Evolutionary conservation across 176 grass and related monocot genomes (phyloP).

Genomic region (Musa beccarii): DNA sequence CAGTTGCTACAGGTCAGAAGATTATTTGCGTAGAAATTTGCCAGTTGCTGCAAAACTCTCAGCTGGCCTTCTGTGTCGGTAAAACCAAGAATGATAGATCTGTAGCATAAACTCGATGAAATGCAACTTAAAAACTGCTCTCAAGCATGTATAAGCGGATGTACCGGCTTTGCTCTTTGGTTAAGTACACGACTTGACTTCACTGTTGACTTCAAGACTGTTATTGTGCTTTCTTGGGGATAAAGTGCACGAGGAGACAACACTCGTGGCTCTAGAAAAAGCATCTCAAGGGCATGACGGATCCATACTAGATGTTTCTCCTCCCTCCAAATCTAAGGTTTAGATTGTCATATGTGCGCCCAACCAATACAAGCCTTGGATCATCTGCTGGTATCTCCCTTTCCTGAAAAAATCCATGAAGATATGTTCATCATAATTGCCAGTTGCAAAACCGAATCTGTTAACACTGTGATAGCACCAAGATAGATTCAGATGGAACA

Average conservation of each 20-base stretch:
- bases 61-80: too few species aligned
- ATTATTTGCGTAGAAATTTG: too few species aligned
- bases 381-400: constrained; percentile 85
- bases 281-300: not conserved
- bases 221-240: not conserved
- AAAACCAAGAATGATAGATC: too few species aligned
- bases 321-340: constrained; percentile 38
- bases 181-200: not conserved
- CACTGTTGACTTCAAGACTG: not conserved
- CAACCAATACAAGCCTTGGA: constrained; percentile 57
- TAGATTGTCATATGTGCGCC: constrained; percentile 49
- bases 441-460: constrained; percentile 7
- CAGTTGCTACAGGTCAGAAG: too few species aligned
- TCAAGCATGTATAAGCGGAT: too few species aligned
- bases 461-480: not conserved
- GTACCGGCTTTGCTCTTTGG: not conserved
- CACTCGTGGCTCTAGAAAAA: not conserved
- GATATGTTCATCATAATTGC: not conserved
- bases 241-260: not conserved
- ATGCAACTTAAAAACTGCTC: too few species aligned
- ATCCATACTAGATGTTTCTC: constrained; percentile 30
- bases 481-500: not conserved
- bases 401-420: constrained; percentile 36
- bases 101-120: too few species aligned
- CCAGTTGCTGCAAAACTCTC: too few species aligned